Base-by-base conservation (phyloP, 2,329 filamentous ascomycete genomes). In the Calonectria hongkongensis region DNA sequence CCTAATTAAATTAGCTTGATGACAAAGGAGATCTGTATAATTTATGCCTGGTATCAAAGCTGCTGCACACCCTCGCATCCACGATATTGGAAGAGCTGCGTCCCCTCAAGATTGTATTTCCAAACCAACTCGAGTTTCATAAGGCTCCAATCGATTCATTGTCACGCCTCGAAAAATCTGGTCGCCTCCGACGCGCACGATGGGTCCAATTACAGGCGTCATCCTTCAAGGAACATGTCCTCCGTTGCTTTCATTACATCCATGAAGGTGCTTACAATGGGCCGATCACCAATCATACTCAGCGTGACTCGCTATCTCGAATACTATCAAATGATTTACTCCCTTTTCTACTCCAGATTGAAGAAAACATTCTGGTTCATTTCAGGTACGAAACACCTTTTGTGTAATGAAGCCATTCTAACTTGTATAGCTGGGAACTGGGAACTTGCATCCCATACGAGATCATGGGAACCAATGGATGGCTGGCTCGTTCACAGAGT, bases 361-460 rank as follows among this genome's bases (percentile, higher is more conserved):
- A 21, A 4, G 39, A 62, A 12, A 45, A 30, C 33, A 36, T 45
- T 30, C 39, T 62, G 1, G 9, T n/a, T 43, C 58, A 62, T 62
- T 62, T 62, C 16, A 45, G 58, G 58, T 45, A 12, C 6, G 39
- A 7, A 28, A n/a, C 15, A 7, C 10, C 3, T 21, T 45, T n/a
- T 27, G 2, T 18, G 10, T 6, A 45, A 4, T 25, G 5, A 0
- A 13, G 9, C 27, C 1, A 45, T n/a, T 12, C 41, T 62, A 30
- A 62, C 16, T 16, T 8, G 15, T 25, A 4, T 28, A 62, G 58
- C 3, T 62, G 58, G 58, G 58, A 62, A 45, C 13, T 62, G 4
- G 58, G 58, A 4, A 28, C 15, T 13, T 62, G 58, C 21, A 62
- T 62, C 27, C 58, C 58, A 7, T 45, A 16, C 16, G 58, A 62